Percentiles rank a stretch among this genome's conserved stretches.
These are phyloP conservation scores for Isatis lusitanica DNA, from an alignment of 441 rosid genomes.

Conservation along the genomic window DNA sequence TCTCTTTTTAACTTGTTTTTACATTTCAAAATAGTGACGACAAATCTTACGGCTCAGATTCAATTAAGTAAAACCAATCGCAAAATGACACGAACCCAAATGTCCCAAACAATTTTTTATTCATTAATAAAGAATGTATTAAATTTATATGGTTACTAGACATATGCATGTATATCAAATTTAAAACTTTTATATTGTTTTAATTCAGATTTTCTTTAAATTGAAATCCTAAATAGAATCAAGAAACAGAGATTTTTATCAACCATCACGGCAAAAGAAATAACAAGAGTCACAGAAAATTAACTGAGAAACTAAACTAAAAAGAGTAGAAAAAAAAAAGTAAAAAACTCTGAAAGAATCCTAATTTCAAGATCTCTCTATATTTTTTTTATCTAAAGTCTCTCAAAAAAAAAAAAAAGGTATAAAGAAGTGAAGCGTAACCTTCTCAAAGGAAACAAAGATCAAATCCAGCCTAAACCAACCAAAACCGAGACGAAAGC, in stretches of 20 bases:
- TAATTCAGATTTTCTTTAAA: background rate
- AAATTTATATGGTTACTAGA: too few species aligned
- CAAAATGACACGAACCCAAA: background rate
- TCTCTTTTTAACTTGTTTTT: background rate
- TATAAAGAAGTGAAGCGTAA: constrained; percentile 7
- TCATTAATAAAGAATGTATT: too few species aligned
- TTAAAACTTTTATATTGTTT: too few species aligned
- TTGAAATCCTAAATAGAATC: background rate
- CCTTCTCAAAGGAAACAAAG: background rate
- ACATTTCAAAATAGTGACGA: background rate
- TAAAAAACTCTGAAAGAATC: background rate
- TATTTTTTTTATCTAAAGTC: background rate
- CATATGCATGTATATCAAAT: too few species aligned
- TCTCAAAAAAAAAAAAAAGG: background rate
- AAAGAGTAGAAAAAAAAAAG: background rate
- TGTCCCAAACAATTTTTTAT: background rate
- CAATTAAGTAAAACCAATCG: background rate
- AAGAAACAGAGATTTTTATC: background rate
- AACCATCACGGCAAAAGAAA: background rate
- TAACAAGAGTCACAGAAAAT: background rate
- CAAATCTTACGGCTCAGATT: background rate
- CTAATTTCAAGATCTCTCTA: constrained; percentile 13
- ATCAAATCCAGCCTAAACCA: constrained; percentile 20
- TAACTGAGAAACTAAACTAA: constrained; percentile 8
- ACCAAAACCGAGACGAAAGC: background rate